phyloP scores from a whole-genome alignment of 1,284 basidiomycete species.

The Anthracocystis walkeri region DNA sequence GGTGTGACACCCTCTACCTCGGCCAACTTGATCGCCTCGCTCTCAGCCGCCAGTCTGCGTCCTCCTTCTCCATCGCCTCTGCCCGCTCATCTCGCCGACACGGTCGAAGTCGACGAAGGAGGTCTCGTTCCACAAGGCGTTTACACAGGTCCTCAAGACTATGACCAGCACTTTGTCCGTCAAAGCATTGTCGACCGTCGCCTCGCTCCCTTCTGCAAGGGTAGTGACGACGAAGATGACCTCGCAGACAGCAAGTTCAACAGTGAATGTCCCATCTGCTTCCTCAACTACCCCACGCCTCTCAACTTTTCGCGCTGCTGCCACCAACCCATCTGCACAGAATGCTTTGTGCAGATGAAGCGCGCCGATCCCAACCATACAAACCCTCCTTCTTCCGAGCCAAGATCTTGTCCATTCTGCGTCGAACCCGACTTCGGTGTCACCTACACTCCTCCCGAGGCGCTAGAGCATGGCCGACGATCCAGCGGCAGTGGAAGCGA shows the following conservation, averaged over 20 bases:
- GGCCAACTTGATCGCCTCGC: conserved; percentile 28
- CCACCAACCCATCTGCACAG: conserved; percentile 97
- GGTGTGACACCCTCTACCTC: conserved; percentile 41
- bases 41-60: conserved; percentile 30
- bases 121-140: conserved; percentile 87
- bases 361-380: conserved; percentile 79
- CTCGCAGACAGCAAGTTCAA: conserved; percentile 87
- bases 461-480: conserved; percentile 27
- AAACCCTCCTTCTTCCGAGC: conserved; percentile 60
- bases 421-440: conserved; percentile 96
- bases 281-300: conserved; percentile 73
- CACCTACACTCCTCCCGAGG: conserved; percentile 85
- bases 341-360: conserved; percentile 99
- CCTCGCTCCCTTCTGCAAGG: conserved; percentile 94
- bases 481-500: conserved; percentile 31
- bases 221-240: conserved; percentile 90
- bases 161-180: conserved; percentile 87
- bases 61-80: conserved; percentile 42
- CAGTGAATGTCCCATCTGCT: conserved; percentile 98
- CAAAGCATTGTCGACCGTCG: conserved; percentile 86
- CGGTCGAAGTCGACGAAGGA: conserved; percentile 74
- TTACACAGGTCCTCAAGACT: conserved; percentile 82
- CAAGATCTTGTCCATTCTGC: conserved; percentile 93
- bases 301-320: conserved; percentile 96
- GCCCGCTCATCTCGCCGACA: conserved; percentile 43